Base-by-base conservation (phyloP, 139 green algal species). In the Helicosporidium sp. region DNA sequence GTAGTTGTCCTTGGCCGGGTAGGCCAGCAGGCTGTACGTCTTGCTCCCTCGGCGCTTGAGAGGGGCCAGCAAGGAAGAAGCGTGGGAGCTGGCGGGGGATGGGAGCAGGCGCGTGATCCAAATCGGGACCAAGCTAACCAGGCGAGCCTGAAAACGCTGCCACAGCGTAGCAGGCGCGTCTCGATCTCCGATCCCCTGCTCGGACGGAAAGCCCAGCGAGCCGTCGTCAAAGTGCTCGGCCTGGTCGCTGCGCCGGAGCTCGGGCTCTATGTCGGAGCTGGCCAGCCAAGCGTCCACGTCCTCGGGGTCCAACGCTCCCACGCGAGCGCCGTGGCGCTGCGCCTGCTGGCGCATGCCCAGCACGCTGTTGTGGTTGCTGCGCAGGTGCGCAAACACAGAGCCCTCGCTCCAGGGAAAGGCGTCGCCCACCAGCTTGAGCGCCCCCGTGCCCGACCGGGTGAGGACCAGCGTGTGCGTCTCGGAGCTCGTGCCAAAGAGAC, bases 361-460 rank as follows among this genome's bases (percentile, higher is more conserved):
- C 61, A 87, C 70, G 44, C 58, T 75, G 76, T 83, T 85, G 61
- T 87, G 77, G 61, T 83, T 83, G 49, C 78, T 65, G 6, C 57
- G 46, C 19, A 79, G 62, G 60, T 80, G 83, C 20, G 56, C 56
- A 51, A 50, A 69, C 13, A 10, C 44, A 22, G 52, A 53, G 29
- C n/a, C 22, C 19, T 5, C 16, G 15, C 41, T 58, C 70, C 70
- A 85, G n/a, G 73, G 70, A 52, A 80, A 85, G 6, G 62, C 69
- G 55, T 85, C 76, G 3, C 76, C 76, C 28, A 82, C 66, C 49
- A 79, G 43, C 51, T 80, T 73, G 3, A 82, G 63, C 2, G 61
- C 70, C 0, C 60, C 75, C 0, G 73, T 85, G 31, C 73, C 73
- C 1, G 54, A 69, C 24, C 62, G 65, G 0, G 74, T 85, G 63